Evolutionary conservation across 345 rosid genomes (phyloP).

Genomic region (Eucalyptus curtisii): DNA sequence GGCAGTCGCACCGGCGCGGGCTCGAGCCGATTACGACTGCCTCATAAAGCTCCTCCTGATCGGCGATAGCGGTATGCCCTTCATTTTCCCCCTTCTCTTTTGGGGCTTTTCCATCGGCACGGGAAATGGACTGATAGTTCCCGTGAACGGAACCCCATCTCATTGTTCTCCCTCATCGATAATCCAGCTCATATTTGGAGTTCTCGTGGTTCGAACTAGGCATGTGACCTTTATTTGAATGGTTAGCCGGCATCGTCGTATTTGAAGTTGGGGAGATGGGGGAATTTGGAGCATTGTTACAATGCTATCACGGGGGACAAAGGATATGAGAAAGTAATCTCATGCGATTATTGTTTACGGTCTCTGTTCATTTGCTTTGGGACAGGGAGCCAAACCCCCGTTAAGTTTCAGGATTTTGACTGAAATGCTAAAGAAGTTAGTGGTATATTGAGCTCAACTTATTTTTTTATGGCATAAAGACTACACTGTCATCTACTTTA

Average conservation of each 20-base stretch:
- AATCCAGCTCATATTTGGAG: neutral
- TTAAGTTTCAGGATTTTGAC: neutral
- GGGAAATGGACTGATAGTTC: neutral
- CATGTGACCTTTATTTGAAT: neutral
- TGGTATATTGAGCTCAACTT: neutral
- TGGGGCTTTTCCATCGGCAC: neutral
- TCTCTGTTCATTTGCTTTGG: neutral
- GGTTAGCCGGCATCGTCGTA: neutral
- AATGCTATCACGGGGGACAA: neutral
- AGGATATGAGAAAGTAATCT: neutral
- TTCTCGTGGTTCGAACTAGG: neutral
- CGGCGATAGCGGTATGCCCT: constrained; percentile 2
- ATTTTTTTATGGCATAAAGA: neutral
- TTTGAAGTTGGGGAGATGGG: neutral
- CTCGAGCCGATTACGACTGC: constrained; percentile 4
- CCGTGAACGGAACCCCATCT: neutral
- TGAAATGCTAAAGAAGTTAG: neutral
- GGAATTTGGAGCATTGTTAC: neutral
- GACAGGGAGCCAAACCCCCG: neutral
- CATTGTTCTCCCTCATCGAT: neutral
- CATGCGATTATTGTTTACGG: neutral
- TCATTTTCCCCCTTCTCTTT: too few species aligned
- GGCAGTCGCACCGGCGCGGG: constrained; percentile 5
- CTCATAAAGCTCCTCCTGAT: constrained; percentile 3
- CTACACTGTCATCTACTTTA: neutral